Conservation (phyloP, 2,329 filamentous ascomycete species). For the Exophiala phaeomuriformis region DNA sequence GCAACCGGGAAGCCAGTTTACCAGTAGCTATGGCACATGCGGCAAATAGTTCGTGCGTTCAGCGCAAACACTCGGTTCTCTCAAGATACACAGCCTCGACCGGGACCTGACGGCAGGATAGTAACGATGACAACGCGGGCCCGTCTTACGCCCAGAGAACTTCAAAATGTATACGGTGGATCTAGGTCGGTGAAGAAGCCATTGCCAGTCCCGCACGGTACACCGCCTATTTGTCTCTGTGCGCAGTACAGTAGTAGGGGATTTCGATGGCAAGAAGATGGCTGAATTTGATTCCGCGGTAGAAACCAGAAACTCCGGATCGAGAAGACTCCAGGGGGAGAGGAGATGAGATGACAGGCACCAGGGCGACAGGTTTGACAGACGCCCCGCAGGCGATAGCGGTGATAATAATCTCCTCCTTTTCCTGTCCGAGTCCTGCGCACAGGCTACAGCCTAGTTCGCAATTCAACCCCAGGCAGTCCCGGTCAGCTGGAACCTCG, state of each 20-base stretch:
- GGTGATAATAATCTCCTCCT: neutral
- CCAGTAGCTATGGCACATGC: neutral
- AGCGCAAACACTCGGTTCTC: too few species aligned
- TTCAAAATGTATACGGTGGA: too few species aligned
- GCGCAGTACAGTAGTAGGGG: too few species aligned
- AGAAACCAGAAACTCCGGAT: neutral
- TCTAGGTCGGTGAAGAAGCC: too few species aligned
- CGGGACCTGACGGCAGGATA: neutral
- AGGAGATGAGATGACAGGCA: neutral
- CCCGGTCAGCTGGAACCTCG: conserved; percentile 21
- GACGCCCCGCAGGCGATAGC: neutral
- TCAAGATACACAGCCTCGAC: neutral
- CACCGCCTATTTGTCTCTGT: too few species aligned
- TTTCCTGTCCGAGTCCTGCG: neutral
- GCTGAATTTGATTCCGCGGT: neutral
- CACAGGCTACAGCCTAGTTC: neutral
- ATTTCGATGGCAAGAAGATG: neutral
- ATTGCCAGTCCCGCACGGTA: too few species aligned
- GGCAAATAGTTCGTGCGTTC: neutral
- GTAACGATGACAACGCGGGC: neutral
- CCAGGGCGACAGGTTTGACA: neutral
- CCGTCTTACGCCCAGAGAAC: too few species aligned
- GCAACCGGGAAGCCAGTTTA: neutral
- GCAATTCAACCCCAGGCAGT: conserved; percentile 17
- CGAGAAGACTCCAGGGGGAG: neutral